These are phyloP conservation scores for Prunus padus DNA, from an alignment of 306 rosid species.

Conservation along the genomic window DNA sequence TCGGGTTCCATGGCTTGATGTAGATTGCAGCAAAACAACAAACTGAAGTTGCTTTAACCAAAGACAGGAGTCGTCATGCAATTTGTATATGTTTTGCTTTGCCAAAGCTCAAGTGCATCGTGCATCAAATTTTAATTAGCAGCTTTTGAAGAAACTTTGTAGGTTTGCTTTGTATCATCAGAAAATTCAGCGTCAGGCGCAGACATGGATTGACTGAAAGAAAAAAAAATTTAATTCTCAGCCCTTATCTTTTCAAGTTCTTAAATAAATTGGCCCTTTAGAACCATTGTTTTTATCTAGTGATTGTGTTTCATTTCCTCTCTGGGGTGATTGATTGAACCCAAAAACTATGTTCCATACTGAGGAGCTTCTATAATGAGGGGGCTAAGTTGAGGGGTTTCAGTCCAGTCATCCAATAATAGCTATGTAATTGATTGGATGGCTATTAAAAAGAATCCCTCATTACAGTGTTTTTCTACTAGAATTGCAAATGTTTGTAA, in stretches of 20 bases:
- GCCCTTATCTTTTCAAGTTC: neutral
- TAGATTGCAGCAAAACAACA: constrained; percentile 24
- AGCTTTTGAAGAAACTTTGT: constrained; percentile 4
- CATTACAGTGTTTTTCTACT: too few relatives aligned
- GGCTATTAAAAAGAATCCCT: too few relatives aligned
- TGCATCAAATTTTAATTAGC: constrained; percentile 4
- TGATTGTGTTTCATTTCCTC: neutral
- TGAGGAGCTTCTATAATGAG: too few relatives aligned
- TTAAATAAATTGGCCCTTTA: constrained; percentile 9
- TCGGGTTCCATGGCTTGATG: constrained; percentile 60
- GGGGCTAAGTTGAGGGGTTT: too few relatives aligned
- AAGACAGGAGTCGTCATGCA: neutral
- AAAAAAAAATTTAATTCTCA: neutral
- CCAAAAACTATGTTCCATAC: too few relatives aligned
- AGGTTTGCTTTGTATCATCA: neutral
- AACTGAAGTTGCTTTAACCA: constrained; percentile 6
- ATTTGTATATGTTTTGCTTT: neutral
- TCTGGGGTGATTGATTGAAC: too few relatives aligned
- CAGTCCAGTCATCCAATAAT: too few relatives aligned
- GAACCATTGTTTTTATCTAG: neutral
- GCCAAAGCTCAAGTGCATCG: constrained; percentile 8
- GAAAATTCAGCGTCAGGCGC: constrained; percentile 10
- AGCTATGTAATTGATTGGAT: too few relatives aligned
- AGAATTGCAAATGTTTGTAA: too few relatives aligned
- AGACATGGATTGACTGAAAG: constrained; percentile 19